Evolutionary conservation across 495 filamentous ascomycete species (phyloP).

Genomic region (Lasiosphaeriaceae sp.): DNA sequence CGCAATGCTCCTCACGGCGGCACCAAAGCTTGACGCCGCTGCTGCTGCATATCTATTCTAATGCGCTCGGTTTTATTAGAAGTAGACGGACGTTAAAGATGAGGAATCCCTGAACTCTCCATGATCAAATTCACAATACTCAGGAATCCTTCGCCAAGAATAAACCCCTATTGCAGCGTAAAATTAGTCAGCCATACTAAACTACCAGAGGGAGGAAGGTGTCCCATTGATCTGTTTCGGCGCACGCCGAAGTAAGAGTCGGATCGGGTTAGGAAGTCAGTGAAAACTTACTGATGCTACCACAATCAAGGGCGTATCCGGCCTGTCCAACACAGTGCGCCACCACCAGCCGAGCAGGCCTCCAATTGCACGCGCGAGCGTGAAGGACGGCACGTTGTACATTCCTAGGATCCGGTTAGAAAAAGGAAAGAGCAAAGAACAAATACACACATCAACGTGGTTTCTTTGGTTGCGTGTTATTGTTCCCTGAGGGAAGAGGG

Average conservation of each 20-base stretch:
- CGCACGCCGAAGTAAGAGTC: conserved; percentile 8
- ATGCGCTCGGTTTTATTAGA: too few relatives aligned
- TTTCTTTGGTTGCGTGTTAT: too few relatives aligned
- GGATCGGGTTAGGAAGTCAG: neutral
- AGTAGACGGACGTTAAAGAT: conserved; percentile 54
- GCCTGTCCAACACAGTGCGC: conserved; percentile 45
- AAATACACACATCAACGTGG: neutral
- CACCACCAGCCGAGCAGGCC: conserved; percentile 85
- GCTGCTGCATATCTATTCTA: too few relatives aligned
- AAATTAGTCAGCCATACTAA: neutral
- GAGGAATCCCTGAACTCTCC: conserved; percentile 74
- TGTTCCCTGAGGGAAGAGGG: too few relatives aligned
- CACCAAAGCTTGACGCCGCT: too few relatives aligned
- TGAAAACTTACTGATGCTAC: conserved; percentile 47
- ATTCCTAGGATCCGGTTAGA: conserved; percentile 54
- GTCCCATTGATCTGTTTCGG: neutral
- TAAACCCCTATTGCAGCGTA: conserved; percentile 56
- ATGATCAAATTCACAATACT: conserved; percentile 88
- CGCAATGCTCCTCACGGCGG: too few relatives aligned
- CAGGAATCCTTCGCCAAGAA: conserved; percentile 88
- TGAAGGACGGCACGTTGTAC: conserved; percentile 97
- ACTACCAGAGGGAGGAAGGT: too few relatives aligned
- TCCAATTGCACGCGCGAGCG: conserved; percentile 81
- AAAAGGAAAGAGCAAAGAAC: neutral
- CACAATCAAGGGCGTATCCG: conserved; percentile 57